Percentiles rank a stretch among this genome's conserved stretches.
phyloP scores from a whole-genome alignment of 331 rosid species.

The Spiraea crenata region DNA sequence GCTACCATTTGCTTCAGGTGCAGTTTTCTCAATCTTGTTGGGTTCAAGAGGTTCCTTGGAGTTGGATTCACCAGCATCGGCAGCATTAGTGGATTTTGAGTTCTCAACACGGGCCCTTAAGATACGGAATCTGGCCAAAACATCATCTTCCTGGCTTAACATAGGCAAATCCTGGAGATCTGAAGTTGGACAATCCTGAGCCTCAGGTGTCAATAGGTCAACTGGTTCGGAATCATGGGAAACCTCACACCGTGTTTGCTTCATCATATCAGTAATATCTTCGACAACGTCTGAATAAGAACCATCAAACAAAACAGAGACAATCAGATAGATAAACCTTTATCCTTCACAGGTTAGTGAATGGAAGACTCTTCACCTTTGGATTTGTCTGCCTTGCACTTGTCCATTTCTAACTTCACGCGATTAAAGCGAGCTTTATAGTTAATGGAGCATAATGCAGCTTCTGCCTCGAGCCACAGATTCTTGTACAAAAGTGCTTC shows the following conservation, averaged over 20 bases:
- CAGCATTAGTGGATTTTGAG: constrained; percentile 12
- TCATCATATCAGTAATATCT: constrained; percentile 35
- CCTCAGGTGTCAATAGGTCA: constrained; percentile 32
- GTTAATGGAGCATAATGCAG: constrained; percentile 66
- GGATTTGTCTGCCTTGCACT: constrained; percentile 29
- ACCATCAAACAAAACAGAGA: constrained; percentile 10
- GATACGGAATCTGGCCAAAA: constrained; percentile 43
- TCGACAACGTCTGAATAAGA: constrained; percentile 29
- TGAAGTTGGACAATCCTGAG: constrained; percentile 21
- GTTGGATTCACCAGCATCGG: constrained; percentile 26
- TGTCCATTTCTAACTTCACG: constrained; percentile 72
- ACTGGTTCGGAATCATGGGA: constrained; percentile 30
- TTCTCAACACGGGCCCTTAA: constrained; percentile 33
- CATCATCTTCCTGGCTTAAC: constrained; percentile 31
- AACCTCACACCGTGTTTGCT: constrained; percentile 31
- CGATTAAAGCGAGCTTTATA: constrained; percentile 71
- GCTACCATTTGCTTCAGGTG: constrained; percentile 19
- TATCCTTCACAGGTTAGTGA: neutral
- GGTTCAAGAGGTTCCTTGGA: constrained; percentile 36
- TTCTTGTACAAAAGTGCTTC: constrained; percentile 62
- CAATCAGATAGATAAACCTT: constrained; percentile 12
- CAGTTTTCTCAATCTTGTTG: constrained; percentile 25
- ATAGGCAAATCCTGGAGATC: constrained; percentile 11
- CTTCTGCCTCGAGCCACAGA: constrained; percentile 98
- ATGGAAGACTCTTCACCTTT: constrained; percentile 44